Base-by-base conservation (phyloP, 345 rosid genomes). In the Lumnitzera littorea region DNA sequence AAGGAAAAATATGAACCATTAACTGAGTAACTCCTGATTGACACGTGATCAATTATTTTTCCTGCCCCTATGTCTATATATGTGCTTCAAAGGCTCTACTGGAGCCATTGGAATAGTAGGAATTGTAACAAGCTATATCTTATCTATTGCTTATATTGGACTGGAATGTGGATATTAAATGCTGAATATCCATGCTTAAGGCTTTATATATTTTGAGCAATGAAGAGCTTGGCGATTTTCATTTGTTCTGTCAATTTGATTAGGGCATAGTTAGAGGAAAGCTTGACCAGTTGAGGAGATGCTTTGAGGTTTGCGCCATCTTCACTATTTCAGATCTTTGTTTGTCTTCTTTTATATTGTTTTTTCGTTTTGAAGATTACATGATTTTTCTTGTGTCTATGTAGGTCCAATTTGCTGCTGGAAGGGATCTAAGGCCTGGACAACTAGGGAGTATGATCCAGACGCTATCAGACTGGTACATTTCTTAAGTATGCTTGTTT, bases 251-350 rank as follows among this genome's bases (percentile, higher is more conserved):
- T 55, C 67, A 36, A 36, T 36, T 36, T 36, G 9, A 36, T 36
- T 36, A 95, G 97, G 99, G 97, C 51, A 95, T 95, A 67, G 92
- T 91, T 51, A 81, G 95, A 77, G 96, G 99, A 69, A 91, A 95
- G 82, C 83, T 91, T 67, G 97, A 95, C 72, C 97, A 95, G 75
- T 67, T 91, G 70, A 82, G 82, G 63, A 78, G 97, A 78, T 95
- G 97, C 78, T 88, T 95, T 20, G 96, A 86, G 99, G 99, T 94
- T 54, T 63, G 80, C 0, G 7, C 5, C 43, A 36, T 36, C 43
- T 36, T 36, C 9, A 36, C 7, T 36, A 1, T 6, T 36, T 4
- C 43, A 49, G 51, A 41, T 53, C 24, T 9, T 27, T 46, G 11
- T 13, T 24, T 20, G 20, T 20, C 20, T 20, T 9, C 27, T 62